Evolutionary conservation across 495 filamentous ascomycete species (phyloP), one percentile per base, ranked within the genome.

Genomic region (Bacidia rubella): DNA sequence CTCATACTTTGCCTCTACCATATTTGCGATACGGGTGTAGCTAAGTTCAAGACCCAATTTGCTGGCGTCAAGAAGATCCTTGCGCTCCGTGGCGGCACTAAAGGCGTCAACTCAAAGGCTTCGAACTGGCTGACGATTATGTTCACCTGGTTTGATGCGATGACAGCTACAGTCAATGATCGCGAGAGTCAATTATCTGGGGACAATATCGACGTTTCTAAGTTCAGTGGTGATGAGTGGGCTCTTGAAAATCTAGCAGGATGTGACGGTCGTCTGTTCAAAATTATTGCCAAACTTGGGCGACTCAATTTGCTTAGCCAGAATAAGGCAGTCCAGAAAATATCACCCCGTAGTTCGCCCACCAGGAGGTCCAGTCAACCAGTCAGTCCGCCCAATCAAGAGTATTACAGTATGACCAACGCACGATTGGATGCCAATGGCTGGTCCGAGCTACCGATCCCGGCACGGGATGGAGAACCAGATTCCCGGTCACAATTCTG

Each of bases 101-200:
- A 79, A 22, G 77, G 75, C 25, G 65, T 75, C 17, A 71, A 80
- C 39, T 77, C 80, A 15, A 71, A 75, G 19, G 83, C 87, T 49
- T 79, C 86, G 26, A 82, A 80, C 40, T 97, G 90, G 90, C 88
- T 95, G 71, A 87, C 94, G 54, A 82, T 87, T n/a, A 80, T 95
- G 62, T 96, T 96, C 62, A 92, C 88, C 15, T 95, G 89, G 78
- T 87, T 93, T 58, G 90, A 95, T 63, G 89, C 87, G n/a, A 85
- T 95, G 70, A 88, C 86, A 0, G 86, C 87, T 24, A 87, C 85
- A 45, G 83, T 94, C 53, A 95, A 96, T 59, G 86, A 95, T 63
- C 80, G 90, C 52, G 90, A 95, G 64, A 78, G 85, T n/a, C 86
- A 94, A 62, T 76, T 97, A 24, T 81, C 81, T 52, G 82, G 80